These are phyloP conservation scores for Closterium sp. DNA, from an alignment of 139 green algal species.

Conservation along the genomic window DNA sequence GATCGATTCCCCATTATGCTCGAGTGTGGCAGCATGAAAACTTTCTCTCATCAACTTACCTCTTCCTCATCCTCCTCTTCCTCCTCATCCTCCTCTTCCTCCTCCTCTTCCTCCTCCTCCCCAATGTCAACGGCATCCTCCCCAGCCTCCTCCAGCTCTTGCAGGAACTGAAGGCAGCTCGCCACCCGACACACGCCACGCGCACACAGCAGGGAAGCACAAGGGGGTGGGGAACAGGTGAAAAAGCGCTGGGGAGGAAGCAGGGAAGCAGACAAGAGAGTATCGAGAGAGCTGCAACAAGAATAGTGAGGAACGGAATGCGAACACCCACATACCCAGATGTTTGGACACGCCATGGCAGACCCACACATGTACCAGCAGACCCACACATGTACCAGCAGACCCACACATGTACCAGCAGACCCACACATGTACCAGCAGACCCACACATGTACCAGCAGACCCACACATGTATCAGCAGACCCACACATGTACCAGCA, in stretches of 20 bases:
- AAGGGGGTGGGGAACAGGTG: background rate
- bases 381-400: background rate
- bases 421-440: background rate
- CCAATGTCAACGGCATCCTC: background rate
- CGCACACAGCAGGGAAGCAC: too few relatives aligned
- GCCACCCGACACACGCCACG: background rate
- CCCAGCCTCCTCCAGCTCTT: background rate
- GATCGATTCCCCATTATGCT: background rate
- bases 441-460: background rate
- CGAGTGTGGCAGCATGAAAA: background rate
- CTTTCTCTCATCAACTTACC: background rate
- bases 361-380: background rate
- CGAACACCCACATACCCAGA: too few relatives aligned
- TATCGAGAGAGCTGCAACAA: too few relatives aligned
- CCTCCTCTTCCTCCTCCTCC: constrained; percentile 29
- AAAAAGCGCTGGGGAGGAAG: background rate
- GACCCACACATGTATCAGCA: background rate
- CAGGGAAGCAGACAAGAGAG: too few relatives aligned
- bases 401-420: background rate
- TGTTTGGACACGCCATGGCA: too few relatives aligned
- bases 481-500: background rate
- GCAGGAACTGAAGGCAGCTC: background rate
- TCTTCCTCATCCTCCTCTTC: background rate
- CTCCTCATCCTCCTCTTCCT: constrained; percentile 32
- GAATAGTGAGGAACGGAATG: too few relatives aligned